Base-by-base conservation (phyloP, 257 asterid genomes). In the Echites panduratus region DNA sequence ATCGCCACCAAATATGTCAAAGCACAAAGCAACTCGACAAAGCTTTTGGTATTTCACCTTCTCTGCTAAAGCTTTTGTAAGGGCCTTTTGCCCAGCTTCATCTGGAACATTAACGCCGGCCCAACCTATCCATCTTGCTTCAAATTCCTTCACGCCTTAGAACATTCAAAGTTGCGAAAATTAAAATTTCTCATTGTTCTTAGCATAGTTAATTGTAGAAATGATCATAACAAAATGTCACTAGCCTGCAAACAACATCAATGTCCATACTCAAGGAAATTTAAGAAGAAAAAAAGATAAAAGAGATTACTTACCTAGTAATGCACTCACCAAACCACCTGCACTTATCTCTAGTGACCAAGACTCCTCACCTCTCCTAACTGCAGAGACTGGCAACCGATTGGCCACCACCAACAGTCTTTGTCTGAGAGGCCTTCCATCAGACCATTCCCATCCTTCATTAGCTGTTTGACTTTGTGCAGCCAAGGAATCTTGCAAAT, bases 71-170 rank as follows among this genome's bases (percentile, higher is more conserved):
- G 96, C 93, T 80, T 75, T 80, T 53, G 96, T 80, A 73, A 92
- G 97, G 62, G 98, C 89, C 84, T 76, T 82, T 79, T 90, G 87
- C 61, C 97, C 98, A 19, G 86, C 87, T 85, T 88, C 95, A 72
- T 92, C 98, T 11, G 98, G 93, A 78, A 92, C 97, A 80, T 92
- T 90, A 26, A 92, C 96, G 67, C 98, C 98, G 16, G 98, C 97
- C 98, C 98, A 92, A 72, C 98, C 98, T 72, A 92, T 92, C 98
- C 98, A 92, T 76, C 89, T 87, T 12, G 97, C 95, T 85, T 92
- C 98, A 75, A 92, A 86, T 78, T 90, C 96, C 87, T 86, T 87
- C 64, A 92, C 92, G 73, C 98, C 98, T 92, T 72, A 73, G 74
- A 50, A 47, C 70, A 78, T 62, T 59, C 65, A 71, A 43, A 73